These are phyloP conservation scores for Phytophthora citrophthora DNA, from an alignment of 352 stramenopile species.

Conservation along the genomic window DNA sequence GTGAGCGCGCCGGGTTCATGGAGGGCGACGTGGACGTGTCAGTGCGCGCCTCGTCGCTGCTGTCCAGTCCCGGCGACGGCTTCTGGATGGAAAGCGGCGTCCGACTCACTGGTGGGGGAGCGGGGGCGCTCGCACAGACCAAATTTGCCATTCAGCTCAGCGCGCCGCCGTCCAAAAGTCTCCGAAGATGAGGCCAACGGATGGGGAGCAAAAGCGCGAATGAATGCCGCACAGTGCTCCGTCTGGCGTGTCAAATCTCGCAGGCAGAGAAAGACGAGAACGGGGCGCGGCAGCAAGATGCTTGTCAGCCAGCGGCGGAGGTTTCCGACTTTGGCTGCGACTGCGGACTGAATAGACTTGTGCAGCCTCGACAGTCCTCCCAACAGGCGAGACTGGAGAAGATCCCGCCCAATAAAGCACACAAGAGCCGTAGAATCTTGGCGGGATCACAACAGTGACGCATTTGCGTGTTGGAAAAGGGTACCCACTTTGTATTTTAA, in stretches of 20 bases:
- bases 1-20: slow-evolving; percentile 35
- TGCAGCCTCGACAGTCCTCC: slow-evolving; percentile 7
- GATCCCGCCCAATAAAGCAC: slow-evolving; percentile 22
- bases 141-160: slow-evolving; percentile 44
- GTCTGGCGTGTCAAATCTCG: slow-evolving; percentile 35
- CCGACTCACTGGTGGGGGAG: slow-evolving; percentile 22
- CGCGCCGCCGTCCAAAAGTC: slow-evolving; percentile 13
- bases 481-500: slow-evolving; percentile 22
- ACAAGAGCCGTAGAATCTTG: slow-evolving; percentile 28
- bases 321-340: no score
- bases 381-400: not conserved
- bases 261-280: slow-evolving; percentile 20
- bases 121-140: slow-evolving; percentile 11
- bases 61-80: slow-evolving; percentile 30
- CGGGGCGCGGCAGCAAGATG: slow-evolving; percentile 3
- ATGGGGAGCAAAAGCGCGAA: slow-evolving; percentile 36
- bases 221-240: slow-evolving; percentile 18
- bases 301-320: slow-evolving; percentile 8
- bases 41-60: slow-evolving; percentile 46
- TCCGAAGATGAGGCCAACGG: slow-evolving; percentile 21
- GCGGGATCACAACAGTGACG: not conserved
- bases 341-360: slow-evolving; percentile 4
- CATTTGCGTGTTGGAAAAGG: slow-evolving; percentile 25
- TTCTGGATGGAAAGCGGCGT: slow-evolving; percentile 30
- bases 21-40: slow-evolving; percentile 41